A percentile compares a stretch with the other conserved stretches of the same genome.
phyloP scores from a whole-genome alignment of 2,329 filamentous ascomycete species.

The Fusarium sp. region DNA sequence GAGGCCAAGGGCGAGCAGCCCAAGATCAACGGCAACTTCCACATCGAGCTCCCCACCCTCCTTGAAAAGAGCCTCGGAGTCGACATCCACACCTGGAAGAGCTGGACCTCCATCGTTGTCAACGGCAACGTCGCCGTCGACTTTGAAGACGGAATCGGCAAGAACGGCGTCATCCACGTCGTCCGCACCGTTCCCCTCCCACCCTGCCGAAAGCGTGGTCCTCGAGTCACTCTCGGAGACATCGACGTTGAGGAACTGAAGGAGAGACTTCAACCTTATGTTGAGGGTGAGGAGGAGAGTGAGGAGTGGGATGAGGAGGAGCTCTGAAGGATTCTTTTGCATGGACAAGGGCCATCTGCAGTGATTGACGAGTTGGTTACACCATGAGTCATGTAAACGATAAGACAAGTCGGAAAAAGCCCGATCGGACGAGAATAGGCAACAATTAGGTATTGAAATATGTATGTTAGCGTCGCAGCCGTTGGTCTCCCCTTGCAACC shows the following conservation, averaged over 20 bases:
- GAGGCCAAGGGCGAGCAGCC: slow-evolving; percentile 33
- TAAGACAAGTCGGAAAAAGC: neutral
- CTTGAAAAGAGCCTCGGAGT: slow-evolving; percentile 75
- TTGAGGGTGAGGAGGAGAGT: slow-evolving; percentile 30
- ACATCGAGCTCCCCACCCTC: slow-evolving; percentile 80
- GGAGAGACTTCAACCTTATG: slow-evolving; percentile 45
- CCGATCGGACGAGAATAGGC: neutral
- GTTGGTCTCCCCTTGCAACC: neutral
- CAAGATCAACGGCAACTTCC: slow-evolving; percentile 50
- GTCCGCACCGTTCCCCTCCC: slow-evolving; percentile 81
- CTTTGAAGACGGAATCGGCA: slow-evolving; percentile 77
- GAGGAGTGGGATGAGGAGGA: slow-evolving; percentile 27
- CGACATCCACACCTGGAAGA: slow-evolving; percentile 76
- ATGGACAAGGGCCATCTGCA: neutral
- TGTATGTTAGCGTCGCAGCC: neutral
- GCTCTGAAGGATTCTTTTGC: slow-evolving; percentile 16
- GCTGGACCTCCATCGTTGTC: slow-evolving; percentile 77
- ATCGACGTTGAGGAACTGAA: slow-evolving; percentile 48
- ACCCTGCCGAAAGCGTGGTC: slow-evolving; percentile 62
- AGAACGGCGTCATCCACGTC: slow-evolving; percentile 87
- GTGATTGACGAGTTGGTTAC: neutral
- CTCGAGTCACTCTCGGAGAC: slow-evolving; percentile 24
- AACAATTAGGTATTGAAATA: neutral
- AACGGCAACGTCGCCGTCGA: slow-evolving; percentile 78
- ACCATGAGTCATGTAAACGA: neutral